Evolutionary conservation across 2,329 filamentous ascomycete species (phyloP).

Genomic region (Penicillium sp.): DNA sequence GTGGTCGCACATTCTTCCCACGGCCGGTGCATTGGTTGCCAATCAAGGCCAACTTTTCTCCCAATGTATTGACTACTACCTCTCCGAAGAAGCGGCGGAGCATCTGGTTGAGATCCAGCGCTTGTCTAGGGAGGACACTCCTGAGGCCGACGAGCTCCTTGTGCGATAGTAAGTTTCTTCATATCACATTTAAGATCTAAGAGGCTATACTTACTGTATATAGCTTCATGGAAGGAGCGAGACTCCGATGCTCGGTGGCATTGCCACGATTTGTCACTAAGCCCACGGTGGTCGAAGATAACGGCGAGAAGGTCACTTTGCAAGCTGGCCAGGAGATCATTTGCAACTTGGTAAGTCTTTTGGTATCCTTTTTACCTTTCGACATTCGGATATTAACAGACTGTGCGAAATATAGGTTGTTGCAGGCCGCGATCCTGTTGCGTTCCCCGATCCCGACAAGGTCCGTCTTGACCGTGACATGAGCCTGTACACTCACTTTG

Average conservation of each 20-base stretch:
- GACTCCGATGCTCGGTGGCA: slow-evolving; percentile 39
- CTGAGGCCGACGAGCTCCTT: slow-evolving; percentile 48
- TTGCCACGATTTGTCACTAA: slow-evolving; percentile 37
- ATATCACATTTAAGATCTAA: background rate
- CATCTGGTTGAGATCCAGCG: slow-evolving; percentile 50
- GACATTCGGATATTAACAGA: background rate
- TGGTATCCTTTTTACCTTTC: background rate
- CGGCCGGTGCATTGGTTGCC: slow-evolving; percentile 55
- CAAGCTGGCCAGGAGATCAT: slow-evolving; percentile 37
- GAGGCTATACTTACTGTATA: slow-evolving; percentile 10
- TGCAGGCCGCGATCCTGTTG: slow-evolving; percentile 36
- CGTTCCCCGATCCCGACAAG: slow-evolving; percentile 39
- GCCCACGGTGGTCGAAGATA: slow-evolving; percentile 35
- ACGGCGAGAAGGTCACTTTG: slow-evolving; percentile 31
- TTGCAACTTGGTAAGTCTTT: slow-evolving; percentile 37
- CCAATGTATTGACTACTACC: slow-evolving; percentile 58
- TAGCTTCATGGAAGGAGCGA: slow-evolving; percentile 43
- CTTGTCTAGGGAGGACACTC: slow-evolving; percentile 47
- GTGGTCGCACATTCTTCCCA: slow-evolving; percentile 58
- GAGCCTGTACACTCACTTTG: slow-evolving; percentile 63
- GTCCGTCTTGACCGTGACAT: slow-evolving; percentile 63
- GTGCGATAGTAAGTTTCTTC: slow-evolving; percentile 48
- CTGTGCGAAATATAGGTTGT: slow-evolving; percentile 24
- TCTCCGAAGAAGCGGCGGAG: slow-evolving; percentile 48
- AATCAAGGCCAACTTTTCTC: slow-evolving; percentile 59